Percentiles rank a stretch among this genome's conserved stretches.
phyloP scores from a whole-genome alignment of 2,329 filamentous ascomycete genomes.

The Exophiala phaeomuriformis region DNA sequence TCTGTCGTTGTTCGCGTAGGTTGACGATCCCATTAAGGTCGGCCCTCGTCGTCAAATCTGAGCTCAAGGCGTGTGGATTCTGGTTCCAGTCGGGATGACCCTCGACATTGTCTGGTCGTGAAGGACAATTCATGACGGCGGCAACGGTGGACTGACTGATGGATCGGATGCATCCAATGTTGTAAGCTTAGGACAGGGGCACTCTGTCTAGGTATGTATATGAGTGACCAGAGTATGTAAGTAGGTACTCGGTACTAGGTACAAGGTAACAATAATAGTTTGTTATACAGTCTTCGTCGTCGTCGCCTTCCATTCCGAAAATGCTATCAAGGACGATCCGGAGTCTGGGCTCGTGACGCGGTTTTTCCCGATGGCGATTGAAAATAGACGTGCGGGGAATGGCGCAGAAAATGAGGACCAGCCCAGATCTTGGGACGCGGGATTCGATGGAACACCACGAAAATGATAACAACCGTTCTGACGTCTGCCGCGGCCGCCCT shows the following conservation, averaged over 20 bases:
- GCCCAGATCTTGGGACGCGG: not conserved
- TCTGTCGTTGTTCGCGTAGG: conserved; percentile 44
- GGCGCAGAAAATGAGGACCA: not conserved
- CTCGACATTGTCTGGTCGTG: conserved; percentile 50
- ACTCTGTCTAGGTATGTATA: no score
- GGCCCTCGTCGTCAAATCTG: conserved; percentile 55
- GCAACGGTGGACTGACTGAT: not conserved
- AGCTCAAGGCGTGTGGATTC: conserved; percentile 50
- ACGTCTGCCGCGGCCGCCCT: no score
- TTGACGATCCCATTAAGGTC: conserved; percentile 57
- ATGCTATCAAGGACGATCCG: not conserved
- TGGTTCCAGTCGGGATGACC: conserved; percentile 54
- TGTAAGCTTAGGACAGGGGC: not conserved
- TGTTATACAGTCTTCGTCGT: not conserved
- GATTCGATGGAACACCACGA: no score
- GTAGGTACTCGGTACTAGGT: no score
- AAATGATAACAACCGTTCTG: no score
- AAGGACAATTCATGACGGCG: conserved; percentile 57
- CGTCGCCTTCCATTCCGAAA: not conserved
- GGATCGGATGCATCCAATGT: not conserved
- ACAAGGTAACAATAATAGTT: no score
- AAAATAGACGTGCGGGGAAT: not conserved
- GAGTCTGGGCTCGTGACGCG: not conserved
- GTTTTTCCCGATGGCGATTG: not conserved
- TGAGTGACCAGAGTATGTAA: no score